These are phyloP conservation scores for Zygosaccharomyces bailii DNA, from an alignment of 805 yeast species.

Conservation along the genomic window DNA sequence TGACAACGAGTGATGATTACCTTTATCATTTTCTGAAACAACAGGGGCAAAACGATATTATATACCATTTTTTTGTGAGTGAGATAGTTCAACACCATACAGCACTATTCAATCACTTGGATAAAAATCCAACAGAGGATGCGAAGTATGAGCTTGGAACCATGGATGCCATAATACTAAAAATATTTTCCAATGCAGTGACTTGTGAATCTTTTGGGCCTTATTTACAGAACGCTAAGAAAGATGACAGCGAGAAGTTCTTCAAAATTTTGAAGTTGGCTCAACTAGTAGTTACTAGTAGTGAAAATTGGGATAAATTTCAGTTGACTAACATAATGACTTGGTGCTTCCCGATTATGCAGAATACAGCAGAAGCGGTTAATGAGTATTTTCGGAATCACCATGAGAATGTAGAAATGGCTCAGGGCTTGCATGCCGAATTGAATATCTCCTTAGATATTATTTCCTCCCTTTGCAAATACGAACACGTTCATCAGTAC, in stretches of 20 bases:
- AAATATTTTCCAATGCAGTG: slow-evolving; percentile 31
- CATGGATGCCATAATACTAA: slow-evolving; percentile 24
- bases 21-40: slow-evolving; percentile 26
- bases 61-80: slow-evolving; percentile 21
- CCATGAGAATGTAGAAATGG: slow-evolving; percentile 17
- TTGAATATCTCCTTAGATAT: slow-evolving; percentile 35
- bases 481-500: slow-evolving; percentile 38
- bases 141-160: slow-evolving; percentile 15
- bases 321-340: slow-evolving; percentile 39
- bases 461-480: slow-evolving; percentile 32
- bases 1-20: slow-evolving; percentile 27
- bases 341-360: slow-evolving; percentile 38
- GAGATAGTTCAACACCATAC: slow-evolving; percentile 19
- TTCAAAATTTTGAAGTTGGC: slow-evolving; percentile 27
- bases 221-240: slow-evolving; percentile 24
- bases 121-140: background rate
- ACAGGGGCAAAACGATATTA: slow-evolving; percentile 13
- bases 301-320: slow-evolving; percentile 37
- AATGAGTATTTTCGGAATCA: slow-evolving; percentile 26
- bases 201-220: slow-evolving; percentile 38
- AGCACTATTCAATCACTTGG: slow-evolving; percentile 10
- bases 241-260: slow-evolving; percentile 12
- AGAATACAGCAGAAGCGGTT: slow-evolving; percentile 21
- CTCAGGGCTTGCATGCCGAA: slow-evolving; percentile 31
- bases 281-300: slow-evolving; percentile 38